Base-by-base conservation (phyloP, 352 stramenopile species). In the Pythium folliculosum region DNA sequence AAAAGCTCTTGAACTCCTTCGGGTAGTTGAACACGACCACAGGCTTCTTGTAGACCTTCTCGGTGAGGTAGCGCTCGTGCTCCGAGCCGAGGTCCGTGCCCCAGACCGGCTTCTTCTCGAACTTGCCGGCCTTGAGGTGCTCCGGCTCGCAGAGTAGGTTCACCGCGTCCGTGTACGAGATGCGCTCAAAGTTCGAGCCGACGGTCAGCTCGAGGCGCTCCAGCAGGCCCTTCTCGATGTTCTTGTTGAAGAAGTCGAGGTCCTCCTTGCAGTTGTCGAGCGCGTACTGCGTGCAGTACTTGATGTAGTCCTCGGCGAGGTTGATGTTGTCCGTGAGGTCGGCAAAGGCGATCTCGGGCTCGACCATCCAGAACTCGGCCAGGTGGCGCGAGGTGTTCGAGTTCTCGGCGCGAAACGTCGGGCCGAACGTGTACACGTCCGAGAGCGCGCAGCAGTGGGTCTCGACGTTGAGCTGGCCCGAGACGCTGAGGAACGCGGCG, bases 11-110 rank as follows among this genome's bases (percentile, higher is more conserved):
- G 75, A 99, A 99, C 51, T 91, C 86, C 72, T 98, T 98, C 8
- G 98, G 98, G 85, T 99, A 99, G 76, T 99, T 91, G 71, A 97
- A 99, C 63, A 99, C 95, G 78, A 99, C 98, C 9, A 99, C 95
- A 5, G 86, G 86, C 73, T 92, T 91, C 74, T 90, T 86, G 77
- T 79, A 92, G 19, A 92, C 81, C 50, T 78, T 77, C 78, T 99
- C 97, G 10, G 96, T 95, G 55, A 99, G 78, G 81, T 97, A 99
- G 35, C 96, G 86, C 77, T 99, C 97, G 75, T 99, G 97, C 73
- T 99, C 96, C 40, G 96, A 99, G 53, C 96, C 91, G 51, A 99
- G 89, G 75, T 99, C 97, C 21, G 94, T 98, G 45, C 98, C 96
- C 95, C 95, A 99, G 19, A 83, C 81, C 1, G 91, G 88, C 65